phyloP scores from a whole-genome alignment of 352 stramenopile species.

The Globisporangium cederbergense region DNA sequence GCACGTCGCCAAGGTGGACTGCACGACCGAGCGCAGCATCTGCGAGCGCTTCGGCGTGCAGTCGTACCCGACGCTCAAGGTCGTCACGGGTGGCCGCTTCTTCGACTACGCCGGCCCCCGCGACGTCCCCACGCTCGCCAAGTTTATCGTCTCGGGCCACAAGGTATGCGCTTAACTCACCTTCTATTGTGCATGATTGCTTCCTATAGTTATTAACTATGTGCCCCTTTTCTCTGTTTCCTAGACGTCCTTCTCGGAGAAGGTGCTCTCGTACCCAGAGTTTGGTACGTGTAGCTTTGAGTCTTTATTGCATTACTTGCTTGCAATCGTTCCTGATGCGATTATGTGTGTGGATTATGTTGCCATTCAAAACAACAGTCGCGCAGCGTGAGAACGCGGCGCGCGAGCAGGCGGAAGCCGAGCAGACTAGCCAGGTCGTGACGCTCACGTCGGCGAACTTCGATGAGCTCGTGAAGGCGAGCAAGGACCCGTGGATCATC shows the following conservation, averaged over 20 bases:
- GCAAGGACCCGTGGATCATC: conserved; percentile 69
- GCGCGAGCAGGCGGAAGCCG: conserved; percentile 51
- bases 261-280: conserved; percentile 49
- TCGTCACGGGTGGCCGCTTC: conserved; percentile 49
- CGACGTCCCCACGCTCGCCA: conserved; percentile 47
- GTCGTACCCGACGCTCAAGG: conserved; percentile 83
- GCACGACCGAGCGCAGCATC: conserved; percentile 63
- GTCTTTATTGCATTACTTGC: neutral
- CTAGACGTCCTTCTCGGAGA: conserved; percentile 45
- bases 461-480: conserved; percentile 52
- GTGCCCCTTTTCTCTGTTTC: neutral
- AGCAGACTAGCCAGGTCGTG: conserved; percentile 50
- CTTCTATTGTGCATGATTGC: neutral
- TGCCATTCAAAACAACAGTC: conserved; percentile 15
- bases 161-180: conserved; percentile 33
- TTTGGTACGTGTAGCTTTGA: conserved; percentile 33
- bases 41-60: conserved; percentile 80
- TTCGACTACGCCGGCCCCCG: conserved; percentile 74
- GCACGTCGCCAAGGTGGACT: conserved; percentile 73
- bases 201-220: neutral
- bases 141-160: conserved; percentile 56
- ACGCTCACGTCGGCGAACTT: conserved; percentile 48
- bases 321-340: neutral
- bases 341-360: neutral
- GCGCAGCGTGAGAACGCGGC: conserved; percentile 32